Conservation (phyloP, 2,329 filamentous ascomycete genomes). For the Aureobasidium uvarum region DNA sequence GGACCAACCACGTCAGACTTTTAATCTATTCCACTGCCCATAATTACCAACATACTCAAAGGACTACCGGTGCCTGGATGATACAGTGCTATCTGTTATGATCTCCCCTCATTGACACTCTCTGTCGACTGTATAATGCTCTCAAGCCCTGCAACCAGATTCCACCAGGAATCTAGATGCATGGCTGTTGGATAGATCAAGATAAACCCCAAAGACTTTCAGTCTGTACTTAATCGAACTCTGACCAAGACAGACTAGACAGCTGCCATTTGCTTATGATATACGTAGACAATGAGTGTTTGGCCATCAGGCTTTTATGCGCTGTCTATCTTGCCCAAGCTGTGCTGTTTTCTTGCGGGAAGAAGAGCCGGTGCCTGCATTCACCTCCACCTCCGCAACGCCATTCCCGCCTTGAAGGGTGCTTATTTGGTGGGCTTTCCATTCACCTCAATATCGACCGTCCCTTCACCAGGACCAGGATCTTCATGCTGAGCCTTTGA, state of each 20-base stretch:
- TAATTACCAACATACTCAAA: background rate
- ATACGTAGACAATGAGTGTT: conserved; percentile 9
- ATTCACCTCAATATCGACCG: conserved; percentile 5
- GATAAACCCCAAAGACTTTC: background rate
- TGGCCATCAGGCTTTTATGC: background rate
- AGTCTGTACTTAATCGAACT: background rate
- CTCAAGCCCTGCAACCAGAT: background rate
- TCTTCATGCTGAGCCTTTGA: conserved; percentile 82
- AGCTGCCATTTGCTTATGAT: background rate
- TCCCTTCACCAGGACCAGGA: conserved; percentile 21
- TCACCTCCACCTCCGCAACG: conserved; percentile 15
- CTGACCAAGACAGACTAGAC: background rate
- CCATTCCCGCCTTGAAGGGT: background rate
- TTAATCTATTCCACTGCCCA: background rate
- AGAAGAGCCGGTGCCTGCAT: background rate
- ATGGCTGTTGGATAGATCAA: background rate
- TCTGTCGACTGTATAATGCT: background rate
- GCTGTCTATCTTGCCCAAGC: background rate
- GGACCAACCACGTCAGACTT: conserved; percentile 16
- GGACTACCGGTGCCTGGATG: background rate
- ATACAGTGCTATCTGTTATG: background rate
- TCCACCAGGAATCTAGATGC: background rate
- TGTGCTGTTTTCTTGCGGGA: background rate
- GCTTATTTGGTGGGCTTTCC: background rate
- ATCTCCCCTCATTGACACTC: background rate